Evolutionary conservation across 768 basidiomycete species (phyloP).

Genomic region (Suillus luteus): DNA sequence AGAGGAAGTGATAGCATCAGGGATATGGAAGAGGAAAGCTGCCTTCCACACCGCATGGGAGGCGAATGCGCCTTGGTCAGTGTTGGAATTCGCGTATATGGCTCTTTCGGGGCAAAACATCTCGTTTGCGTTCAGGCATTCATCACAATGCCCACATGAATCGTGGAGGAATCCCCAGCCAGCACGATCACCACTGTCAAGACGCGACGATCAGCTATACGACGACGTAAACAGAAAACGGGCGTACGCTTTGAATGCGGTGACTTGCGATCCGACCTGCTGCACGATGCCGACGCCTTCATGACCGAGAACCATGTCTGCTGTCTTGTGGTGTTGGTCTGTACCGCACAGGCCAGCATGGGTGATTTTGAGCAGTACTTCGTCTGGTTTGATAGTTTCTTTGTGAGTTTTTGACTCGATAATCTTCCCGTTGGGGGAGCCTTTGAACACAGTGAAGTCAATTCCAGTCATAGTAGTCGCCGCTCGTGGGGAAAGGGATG

Average conservation of each 20-base stretch:
- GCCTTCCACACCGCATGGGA: slow-evolving; percentile 38
- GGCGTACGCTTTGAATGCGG: slow-evolving; percentile 35
- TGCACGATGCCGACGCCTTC: slow-evolving; percentile 41
- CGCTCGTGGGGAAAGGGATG: neutral
- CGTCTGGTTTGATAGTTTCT: slow-evolving; percentile 24
- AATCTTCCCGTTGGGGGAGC: slow-evolving; percentile 22
- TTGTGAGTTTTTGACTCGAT: slow-evolving; percentile 20
- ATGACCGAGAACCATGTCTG: slow-evolving; percentile 42
- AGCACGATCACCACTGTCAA: slow-evolving; percentile 36
- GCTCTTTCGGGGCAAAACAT: slow-evolving; percentile 26
- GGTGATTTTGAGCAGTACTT: slow-evolving; percentile 35
- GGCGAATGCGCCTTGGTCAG: slow-evolving; percentile 38
- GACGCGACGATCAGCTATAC: neutral
- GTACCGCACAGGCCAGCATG: slow-evolving; percentile 42
- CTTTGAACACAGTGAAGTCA: slow-evolving; percentile 35
- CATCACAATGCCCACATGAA: slow-evolving; percentile 35
- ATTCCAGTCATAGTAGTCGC: slow-evolving; percentile 18
- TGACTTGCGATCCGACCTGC: slow-evolving; percentile 33
- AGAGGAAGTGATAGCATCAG: slow-evolving; percentile 31
- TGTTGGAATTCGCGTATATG: slow-evolving; percentile 28
- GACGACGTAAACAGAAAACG: slow-evolving; percentile 7
- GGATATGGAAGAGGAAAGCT: slow-evolving; percentile 37
- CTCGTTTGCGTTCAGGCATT: slow-evolving; percentile 37
- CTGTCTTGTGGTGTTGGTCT: slow-evolving; percentile 35
- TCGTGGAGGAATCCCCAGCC: slow-evolving; percentile 40